Percentiles rank a stretch among this genome's conserved stretches.
Conservation (phyloP, 495 filamentous ascomycete genomes). For the Podospora pseudopauciseta region DNA sequence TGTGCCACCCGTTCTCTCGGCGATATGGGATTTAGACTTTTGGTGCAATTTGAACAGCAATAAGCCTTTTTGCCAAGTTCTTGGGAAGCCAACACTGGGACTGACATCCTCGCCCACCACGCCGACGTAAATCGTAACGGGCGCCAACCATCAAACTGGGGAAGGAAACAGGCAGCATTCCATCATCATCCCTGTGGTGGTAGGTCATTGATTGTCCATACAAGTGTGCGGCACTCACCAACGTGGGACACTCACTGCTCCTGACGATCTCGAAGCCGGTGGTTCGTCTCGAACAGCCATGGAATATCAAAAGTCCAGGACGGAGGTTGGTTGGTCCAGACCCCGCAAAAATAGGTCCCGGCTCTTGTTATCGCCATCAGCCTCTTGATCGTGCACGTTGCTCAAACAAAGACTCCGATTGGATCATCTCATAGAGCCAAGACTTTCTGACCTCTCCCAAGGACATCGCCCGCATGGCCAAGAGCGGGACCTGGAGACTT, state of each 20-base stretch:
- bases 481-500: background rate
- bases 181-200: background rate
- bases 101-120: background rate
- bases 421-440: background rate
- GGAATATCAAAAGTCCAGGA: background rate
- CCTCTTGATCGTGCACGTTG: slow-evolving; percentile 17
- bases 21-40: background rate
- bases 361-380: slow-evolving; percentile 3
- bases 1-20: background rate
- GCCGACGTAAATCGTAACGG: background rate
- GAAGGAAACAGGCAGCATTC: background rate
- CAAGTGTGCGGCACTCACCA: background rate
- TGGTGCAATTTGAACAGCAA: background rate
- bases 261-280: background rate
- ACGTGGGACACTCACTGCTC: background rate
- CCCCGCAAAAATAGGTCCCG: slow-evolving; percentile 1
- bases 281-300: background rate
- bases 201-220: too few species aligned
- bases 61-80: background rate
- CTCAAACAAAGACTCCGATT: background rate
- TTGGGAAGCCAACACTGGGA: background rate
- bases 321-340: background rate
- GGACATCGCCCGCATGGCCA: background rate
- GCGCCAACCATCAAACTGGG: too few species aligned
- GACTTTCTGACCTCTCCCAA: background rate